Evolutionary conservation across 306 rosid species (phyloP).

Genomic region (Prunus salicina): DNA sequence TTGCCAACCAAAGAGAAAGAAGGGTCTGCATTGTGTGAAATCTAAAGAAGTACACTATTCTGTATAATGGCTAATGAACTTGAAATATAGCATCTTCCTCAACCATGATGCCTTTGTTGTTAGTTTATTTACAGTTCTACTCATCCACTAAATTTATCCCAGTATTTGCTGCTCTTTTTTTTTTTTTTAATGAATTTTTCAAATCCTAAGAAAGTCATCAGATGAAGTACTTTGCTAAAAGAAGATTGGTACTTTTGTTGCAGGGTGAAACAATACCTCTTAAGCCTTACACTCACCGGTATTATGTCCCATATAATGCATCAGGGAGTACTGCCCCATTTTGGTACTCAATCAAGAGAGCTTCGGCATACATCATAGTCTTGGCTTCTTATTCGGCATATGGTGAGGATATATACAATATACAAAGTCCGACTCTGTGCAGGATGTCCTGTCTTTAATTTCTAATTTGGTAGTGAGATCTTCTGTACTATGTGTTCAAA

Average conservation of each 20-base stretch:
- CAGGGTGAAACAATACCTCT: conserved; percentile 65
- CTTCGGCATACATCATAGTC: conserved; percentile 69
- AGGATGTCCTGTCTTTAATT: too few relatives aligned
- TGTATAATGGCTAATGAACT: background rate
- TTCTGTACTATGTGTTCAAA: background rate
- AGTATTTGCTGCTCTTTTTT: background rate
- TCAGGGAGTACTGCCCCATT: conserved; percentile 39
- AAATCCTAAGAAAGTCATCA: too few relatives aligned
- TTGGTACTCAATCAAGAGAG: conserved; percentile 72
- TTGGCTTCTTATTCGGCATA: conserved; percentile 66
- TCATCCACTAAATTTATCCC: background rate
- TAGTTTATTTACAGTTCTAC: background rate
- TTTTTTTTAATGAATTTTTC: background rate
- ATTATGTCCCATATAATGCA: conserved; percentile 42
- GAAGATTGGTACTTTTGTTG: conserved; percentile 11
- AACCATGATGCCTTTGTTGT: background rate
- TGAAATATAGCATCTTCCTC: background rate
- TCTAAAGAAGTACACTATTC: too few relatives aligned
- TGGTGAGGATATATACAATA: conserved; percentile 32
- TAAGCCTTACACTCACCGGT: conserved; percentile 57
- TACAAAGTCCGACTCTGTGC: too few relatives aligned
- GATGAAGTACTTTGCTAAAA: background rate
- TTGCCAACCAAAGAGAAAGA: too few relatives aligned
- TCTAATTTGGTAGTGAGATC: background rate
- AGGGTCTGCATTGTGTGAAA: too few relatives aligned